Base-by-base conservation (phyloP, 768 basidiomycete species). In the Trametes gibbosa region DNA sequence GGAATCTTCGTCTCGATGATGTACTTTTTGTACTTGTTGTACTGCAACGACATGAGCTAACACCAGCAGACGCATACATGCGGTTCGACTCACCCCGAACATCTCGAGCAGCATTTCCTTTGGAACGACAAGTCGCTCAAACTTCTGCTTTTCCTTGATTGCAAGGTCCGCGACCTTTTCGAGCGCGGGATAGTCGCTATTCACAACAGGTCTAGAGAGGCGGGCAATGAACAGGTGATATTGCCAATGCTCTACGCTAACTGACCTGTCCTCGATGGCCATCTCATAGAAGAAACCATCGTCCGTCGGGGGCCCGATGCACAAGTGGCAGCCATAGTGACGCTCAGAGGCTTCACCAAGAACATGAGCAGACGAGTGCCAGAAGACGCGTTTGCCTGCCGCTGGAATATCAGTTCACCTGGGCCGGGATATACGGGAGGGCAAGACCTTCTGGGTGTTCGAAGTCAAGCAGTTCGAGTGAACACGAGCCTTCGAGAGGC, bases 271-370 rank as follows among this genome's bases (percentile, higher is more conserved):
- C 37, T 86, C 77, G 65, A 94, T 93, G 16, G 85, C 86, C 97
- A 99, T 98, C 72, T 99, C 97, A 72, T 99, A 99, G 80, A 97
- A 99, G 83, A 99, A 99, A 21, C 97, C 97, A 7, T 98, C 95
- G 27, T 96, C 93, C 2, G 95, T 94, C 23, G 97, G 97, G 16
- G 97, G 97, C 3, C 97, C 97, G 61, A 97, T 86, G 68, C 95
- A 97, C 14, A 99, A 81, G 77, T 97, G 95, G 72, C 95, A 97
- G 40, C 95, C 96, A 71, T 98, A 96, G 72, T 97, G 94, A 53
- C 90, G 84, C 75, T 99, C 97, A 41, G 94, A 85, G 54, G 96
- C 90, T 75, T 99, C 97, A 45, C 97, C 97, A 17, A 99, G 82
- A 56, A 98, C 94, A 74, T 98, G 97, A 0, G 97, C 97, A 24